Base-by-base conservation (phyloP, 2,329 filamentous ascomycete genomes). In the Microcera coccophila region DNA sequence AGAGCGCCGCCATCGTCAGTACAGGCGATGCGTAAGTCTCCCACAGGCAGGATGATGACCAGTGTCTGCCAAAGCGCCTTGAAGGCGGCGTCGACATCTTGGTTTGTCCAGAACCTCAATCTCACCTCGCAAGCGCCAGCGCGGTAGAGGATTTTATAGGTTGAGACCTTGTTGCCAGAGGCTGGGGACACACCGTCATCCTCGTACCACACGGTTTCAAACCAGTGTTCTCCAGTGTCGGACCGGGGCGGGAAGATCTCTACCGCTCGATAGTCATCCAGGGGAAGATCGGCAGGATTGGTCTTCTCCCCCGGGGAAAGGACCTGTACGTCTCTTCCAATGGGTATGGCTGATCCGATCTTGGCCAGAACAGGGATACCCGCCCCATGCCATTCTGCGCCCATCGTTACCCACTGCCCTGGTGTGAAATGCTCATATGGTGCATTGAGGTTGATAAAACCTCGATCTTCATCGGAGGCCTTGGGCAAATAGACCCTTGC, bases 401-500 rank as follows among this genome's bases (percentile, higher is more conserved):
- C 64, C 3, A 72, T 52, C 0, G 60, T 60, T 22, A 60, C 62
- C 68, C 70, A 73, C 40, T 62, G 58, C 0, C 69, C 70, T 0
- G 68, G 60, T 17, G 71, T 58, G 4, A 82, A 63, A 47, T 81
- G 74, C 40, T 81, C 71, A 50, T 81, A 78, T 0, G 82, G 79
- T 0, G 72, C 67, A 38, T 82, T 82, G 26, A 81, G 62, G 54
- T 86, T 85, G 19, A 85, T 53, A 59, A 74, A 87, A 0, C 82
- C 79, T 5, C 72, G 69, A 19, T 80, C 75, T 1, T 66, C 66
- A 1, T 58, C 63, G 1, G 80, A 82, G 79, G 63, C 52, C 38
- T 48, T 62, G 2, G 84, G 84, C 0, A 87, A 72, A 52, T 88
- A 88, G 8, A 88, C 65, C 10, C 66, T 72, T 0, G 76, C 78